phyloP scores from a whole-genome alignment of 768 basidiomycete species.

The Russula lepida region DNA sequence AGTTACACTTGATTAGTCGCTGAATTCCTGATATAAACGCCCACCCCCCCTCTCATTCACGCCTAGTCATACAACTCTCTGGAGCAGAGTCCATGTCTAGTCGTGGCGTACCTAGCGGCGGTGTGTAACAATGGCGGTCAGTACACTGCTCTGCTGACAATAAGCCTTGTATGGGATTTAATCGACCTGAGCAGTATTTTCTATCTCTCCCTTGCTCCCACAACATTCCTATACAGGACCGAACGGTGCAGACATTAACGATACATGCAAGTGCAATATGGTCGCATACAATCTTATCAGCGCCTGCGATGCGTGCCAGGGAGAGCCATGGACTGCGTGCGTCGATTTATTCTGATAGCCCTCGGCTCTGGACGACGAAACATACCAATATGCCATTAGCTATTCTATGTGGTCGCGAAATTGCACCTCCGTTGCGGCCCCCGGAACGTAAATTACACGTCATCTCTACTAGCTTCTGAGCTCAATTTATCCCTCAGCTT shows the following conservation, averaged over 20 bases:
- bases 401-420: constrained; percentile 15
- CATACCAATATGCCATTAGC: neutral
- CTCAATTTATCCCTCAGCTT: constrained; percentile 1
- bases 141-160: neutral
- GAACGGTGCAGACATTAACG: neutral
- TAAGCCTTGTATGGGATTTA: neutral
- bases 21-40: neutral
- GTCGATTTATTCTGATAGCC: neutral
- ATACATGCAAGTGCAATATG: constrained; percentile 24
- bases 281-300: constrained; percentile 25
- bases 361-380: neutral
- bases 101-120: neutral
- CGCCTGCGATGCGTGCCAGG: constrained; percentile 26
- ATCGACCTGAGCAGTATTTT: neutral
- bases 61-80: constrained; percentile 14
- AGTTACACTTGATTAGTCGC: neutral
- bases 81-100: constrained; percentile 4
- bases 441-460: constrained; percentile 8
- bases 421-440: neutral
- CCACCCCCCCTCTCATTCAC: neutral
- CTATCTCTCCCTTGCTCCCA: neutral
- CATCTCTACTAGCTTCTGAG: neutral
- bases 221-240: constrained; percentile 11
- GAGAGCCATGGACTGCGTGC: constrained; percentile 4
- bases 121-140: constrained; percentile 12